Evolutionary conservation across 441 rosid species (phyloP).

Genomic region (Melastoma candidum): DNA sequence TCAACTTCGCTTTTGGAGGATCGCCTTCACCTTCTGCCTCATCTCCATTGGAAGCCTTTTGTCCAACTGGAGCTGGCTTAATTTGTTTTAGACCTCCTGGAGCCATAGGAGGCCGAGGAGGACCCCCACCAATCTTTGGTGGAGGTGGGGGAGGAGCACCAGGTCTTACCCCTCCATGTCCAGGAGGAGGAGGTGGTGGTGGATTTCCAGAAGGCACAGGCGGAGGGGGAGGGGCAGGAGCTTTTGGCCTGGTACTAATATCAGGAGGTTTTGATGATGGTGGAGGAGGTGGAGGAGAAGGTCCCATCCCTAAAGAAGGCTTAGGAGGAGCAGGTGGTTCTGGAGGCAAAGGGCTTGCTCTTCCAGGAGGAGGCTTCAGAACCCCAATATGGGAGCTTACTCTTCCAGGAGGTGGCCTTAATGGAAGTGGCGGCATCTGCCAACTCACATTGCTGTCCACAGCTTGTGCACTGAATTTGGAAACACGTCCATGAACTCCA

Average conservation of each 20-base stretch:
- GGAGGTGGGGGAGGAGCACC: conserved; percentile 27
- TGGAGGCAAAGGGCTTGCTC: conserved; percentile 59
- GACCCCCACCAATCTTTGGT: conserved; percentile 14
- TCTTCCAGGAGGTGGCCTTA: conserved; percentile 74
- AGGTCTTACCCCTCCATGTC: conserved; percentile 13
- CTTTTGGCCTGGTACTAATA: conserved; percentile 1
- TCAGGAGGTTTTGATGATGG: conserved; percentile 18
- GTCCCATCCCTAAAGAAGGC: conserved; percentile 28
- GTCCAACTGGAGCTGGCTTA: conserved; percentile 40
- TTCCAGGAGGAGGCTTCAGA: conserved; percentile 55
- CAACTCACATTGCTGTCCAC: conserved; percentile 13
- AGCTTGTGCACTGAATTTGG: conserved; percentile 19
- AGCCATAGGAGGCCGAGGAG: conserved; percentile 65
- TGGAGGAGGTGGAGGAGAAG: conserved; percentile 30
- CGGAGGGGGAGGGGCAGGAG: conserved; percentile 1
- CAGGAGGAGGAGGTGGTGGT: conserved; percentile 27
- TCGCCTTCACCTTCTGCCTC: conserved; percentile 27
- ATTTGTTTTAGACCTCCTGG: conserved; percentile 42
- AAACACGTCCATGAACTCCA: conserved; percentile 18
- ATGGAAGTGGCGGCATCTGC: conserved; percentile 33
- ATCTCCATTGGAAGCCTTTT: conserved; percentile 23
- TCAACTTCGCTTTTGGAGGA: conserved; percentile 72
- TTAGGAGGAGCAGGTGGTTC: conserved; percentile 64
- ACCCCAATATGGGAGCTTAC: conserved; percentile 25
- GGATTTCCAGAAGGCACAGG: neutral